phyloP scores from a whole-genome alignment of 257 asterid species.

The Voacanga thouarsii region DNA sequence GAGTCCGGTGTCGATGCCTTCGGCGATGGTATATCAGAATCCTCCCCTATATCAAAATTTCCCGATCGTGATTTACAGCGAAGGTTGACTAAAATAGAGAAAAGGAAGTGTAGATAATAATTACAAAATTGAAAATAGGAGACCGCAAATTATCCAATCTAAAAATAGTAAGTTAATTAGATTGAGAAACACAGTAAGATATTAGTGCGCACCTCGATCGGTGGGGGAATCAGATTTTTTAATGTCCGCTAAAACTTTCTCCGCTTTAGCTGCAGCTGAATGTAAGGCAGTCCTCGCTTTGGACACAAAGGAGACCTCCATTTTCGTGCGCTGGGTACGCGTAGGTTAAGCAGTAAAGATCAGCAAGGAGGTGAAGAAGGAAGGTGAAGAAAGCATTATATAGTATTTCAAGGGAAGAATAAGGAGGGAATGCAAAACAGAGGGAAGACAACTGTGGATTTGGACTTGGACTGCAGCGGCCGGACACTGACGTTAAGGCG shows the following conservation, averaged over 20 bases:
- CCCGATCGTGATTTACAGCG: conserved; percentile 12
- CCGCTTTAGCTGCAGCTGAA: conserved; percentile 99
- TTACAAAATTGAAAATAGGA: not conserved
- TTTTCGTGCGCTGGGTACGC: conserved; percentile 33
- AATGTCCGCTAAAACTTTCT: conserved; percentile 87
- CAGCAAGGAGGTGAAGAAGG: not conserved
- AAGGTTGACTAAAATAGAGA: conserved; percentile 7
- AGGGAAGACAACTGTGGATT: conserved; percentile 1
- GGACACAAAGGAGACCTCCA: conserved; percentile 88
- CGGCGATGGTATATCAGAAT: conserved; percentile 56
- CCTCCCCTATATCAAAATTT: conserved; percentile 36
- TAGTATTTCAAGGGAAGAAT: not conserved
- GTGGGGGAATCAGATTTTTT: conserved; percentile 68
- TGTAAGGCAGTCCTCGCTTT: conserved; percentile 92
- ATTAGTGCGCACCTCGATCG: conserved; percentile 43
- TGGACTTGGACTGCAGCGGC: conserved; percentile 1
- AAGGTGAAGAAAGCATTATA: not conserved
- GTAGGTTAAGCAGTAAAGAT: conserved; percentile 20
- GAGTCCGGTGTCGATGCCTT: conserved; percentile 44
- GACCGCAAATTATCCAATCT: conserved; percentile 18
- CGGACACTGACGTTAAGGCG: not conserved
- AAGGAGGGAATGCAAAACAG: conserved; percentile 14
- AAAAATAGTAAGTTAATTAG: conserved; percentile 22
- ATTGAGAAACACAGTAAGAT: conserved; percentile 18
- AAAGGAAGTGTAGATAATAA: conserved; percentile 6